Evolutionary conservation across 169 alveolate species (phyloP).

Genomic region (Eimeria necatrix): DNA sequence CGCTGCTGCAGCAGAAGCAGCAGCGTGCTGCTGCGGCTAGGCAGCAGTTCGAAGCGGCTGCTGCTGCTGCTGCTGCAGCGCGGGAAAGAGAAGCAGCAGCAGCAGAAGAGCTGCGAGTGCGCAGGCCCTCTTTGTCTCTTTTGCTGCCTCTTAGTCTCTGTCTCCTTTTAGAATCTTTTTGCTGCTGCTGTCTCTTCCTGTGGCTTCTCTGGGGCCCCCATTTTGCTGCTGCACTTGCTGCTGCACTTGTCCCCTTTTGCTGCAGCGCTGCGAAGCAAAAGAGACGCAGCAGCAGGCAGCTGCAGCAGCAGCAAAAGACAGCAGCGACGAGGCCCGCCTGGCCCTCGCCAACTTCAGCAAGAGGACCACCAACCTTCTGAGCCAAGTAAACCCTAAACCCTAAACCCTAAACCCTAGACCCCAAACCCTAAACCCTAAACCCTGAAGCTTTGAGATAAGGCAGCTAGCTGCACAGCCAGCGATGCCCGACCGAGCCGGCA

Average conservation of each 20-base stretch:
- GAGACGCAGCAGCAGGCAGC: conserved; percentile 28
- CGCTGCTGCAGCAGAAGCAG: conserved; percentile 6
- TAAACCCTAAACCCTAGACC: conserved; percentile 23
- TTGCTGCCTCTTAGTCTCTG: neutral
- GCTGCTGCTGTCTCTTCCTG: neutral
- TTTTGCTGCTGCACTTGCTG: conserved; percentile 2
- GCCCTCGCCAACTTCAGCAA: neutral
- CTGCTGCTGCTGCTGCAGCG: conserved; percentile 21
- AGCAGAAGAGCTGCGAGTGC: neutral
- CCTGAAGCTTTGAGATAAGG: too few species aligned
- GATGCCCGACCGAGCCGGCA: too few species aligned
- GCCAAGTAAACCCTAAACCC: conserved; percentile 12
- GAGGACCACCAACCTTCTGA: neutral
- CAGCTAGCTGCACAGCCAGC: too few species aligned
- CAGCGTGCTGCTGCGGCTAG: neutral
- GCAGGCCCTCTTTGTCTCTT: neutral
- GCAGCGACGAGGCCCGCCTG: neutral
- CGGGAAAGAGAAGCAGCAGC: conserved; percentile 5
- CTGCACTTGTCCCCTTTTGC: neutral
- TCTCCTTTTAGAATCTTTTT: neutral
- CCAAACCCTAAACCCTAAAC: neutral
- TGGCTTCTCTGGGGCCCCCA: neutral
- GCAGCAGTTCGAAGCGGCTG: neutral
- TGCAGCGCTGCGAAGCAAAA: conserved; percentile 22
- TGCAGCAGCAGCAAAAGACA: neutral